These are phyloP conservation scores for Cercospora sp. DNA, from an alignment of 2,329 filamentous ascomycete species.

Conservation along the genomic window DNA sequence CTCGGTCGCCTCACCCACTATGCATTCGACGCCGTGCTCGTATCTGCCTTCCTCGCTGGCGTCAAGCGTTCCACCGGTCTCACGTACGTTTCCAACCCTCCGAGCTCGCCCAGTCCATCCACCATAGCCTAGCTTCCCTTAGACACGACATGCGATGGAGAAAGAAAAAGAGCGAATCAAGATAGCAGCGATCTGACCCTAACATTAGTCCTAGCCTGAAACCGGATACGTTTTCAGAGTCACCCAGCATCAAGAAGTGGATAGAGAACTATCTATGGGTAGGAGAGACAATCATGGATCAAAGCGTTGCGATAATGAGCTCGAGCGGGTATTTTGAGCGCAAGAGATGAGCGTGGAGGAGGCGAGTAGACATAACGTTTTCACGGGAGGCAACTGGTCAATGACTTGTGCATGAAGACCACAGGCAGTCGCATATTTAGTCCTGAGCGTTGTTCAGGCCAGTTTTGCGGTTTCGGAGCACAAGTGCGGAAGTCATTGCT, in stretches of 20 bases:
- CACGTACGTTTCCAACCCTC: slow-evolving; percentile 68
- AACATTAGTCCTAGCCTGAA: slow-evolving; percentile 75
- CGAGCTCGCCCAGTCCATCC: background rate
- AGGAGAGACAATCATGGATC: slow-evolving; percentile 97
- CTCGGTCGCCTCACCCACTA: slow-evolving; percentile 91
- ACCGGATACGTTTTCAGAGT: slow-evolving; percentile 80
- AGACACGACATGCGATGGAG: background rate
- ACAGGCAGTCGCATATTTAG: background rate
- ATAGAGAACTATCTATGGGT: slow-evolving; percentile 90
- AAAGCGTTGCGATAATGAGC: slow-evolving; percentile 87
- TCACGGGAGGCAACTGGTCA: background rate
- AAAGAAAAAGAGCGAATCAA: background rate
- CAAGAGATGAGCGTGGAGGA: slow-evolving; percentile 60
- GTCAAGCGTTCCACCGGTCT: slow-evolving; percentile 96
- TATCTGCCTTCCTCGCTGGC: slow-evolving; percentile 93
- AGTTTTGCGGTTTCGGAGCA: background rate
- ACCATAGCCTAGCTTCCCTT: background rate
- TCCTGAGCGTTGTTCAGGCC: background rate
- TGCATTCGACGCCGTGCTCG: slow-evolving; percentile 92
- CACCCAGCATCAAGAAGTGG: slow-evolving; percentile 81
- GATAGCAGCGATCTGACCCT: slow-evolving; percentile 37
- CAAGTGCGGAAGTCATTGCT: background rate
- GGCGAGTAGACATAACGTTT: background rate
- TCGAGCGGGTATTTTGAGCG: slow-evolving; percentile 89
- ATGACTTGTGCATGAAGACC: background rate